A percentile compares a stretch with the other conserved stretches of the same genome.
Conservation (phyloP, 73 alveolate genomes). For the Paramecium bursaria region DNA sequence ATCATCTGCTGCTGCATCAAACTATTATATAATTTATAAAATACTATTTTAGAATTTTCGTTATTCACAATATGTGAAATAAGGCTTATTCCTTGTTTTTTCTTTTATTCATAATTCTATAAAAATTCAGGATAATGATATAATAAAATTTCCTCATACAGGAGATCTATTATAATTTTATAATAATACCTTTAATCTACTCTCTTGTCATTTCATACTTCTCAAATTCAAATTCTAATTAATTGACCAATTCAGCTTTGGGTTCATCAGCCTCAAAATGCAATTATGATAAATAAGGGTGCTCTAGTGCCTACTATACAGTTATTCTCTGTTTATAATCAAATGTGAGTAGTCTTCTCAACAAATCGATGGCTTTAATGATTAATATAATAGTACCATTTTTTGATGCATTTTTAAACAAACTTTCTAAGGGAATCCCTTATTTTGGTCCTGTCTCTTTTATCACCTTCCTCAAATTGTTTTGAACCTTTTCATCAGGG, state of each 20-base stretch:
- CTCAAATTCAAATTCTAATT: slow-evolving; percentile 74
- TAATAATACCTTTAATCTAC: slow-evolving; percentile 63
- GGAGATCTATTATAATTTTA: slow-evolving; percentile 50
- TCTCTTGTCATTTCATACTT: slow-evolving; percentile 67
- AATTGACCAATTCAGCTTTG: slow-evolving; percentile 56
- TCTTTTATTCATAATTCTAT: slow-evolving; percentile 74
- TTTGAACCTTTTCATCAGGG: slow-evolving; percentile 55
- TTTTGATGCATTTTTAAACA: slow-evolving; percentile 64
- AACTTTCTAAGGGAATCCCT: slow-evolving; percentile 43
- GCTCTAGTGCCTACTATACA: slow-evolving; percentile 89
- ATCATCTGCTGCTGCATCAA: slow-evolving; percentile 62
- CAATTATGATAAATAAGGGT: slow-evolving; percentile 82
- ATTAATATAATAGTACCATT: slow-evolving; percentile 22
- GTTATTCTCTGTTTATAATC: slow-evolving; percentile 89
- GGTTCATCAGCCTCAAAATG: slow-evolving; percentile 78
- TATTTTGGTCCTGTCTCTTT: slow-evolving; percentile 61
- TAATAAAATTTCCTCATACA: slow-evolving; percentile 79
- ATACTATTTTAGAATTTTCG: slow-evolving; percentile 46
- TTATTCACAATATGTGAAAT: slow-evolving; percentile 56
- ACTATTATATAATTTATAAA: slow-evolving; percentile 10
- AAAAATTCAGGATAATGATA: slow-evolving; percentile 70
- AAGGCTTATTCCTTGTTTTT: slow-evolving; percentile 45
- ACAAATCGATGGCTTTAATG: slow-evolving; percentile 42
- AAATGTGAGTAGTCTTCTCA: slow-evolving; percentile 66
- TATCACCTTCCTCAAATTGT: slow-evolving; percentile 56